Evolutionary conservation across 495 filamentous ascomycete genomes (phyloP), one percentile per base, ranked within the genome.

Genomic region (Cercophora newfieldiana): DNA sequence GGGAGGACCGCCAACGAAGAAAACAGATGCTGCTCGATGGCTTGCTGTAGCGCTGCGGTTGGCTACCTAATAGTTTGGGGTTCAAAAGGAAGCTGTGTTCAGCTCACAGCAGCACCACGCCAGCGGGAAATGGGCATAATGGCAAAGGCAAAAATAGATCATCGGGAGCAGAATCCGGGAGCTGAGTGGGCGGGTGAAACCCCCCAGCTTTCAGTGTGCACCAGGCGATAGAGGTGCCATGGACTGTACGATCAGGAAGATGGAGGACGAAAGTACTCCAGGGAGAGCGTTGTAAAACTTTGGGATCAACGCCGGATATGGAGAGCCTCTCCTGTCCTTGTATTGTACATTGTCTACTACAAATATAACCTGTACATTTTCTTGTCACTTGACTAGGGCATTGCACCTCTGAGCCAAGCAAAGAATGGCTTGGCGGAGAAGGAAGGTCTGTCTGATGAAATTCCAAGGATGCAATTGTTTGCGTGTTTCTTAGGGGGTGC

Each of bases 1-100:
- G 89, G 65, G 90, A 91, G 77, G 93, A 96, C 73, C 78, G 89
- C 71, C 72, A 80, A 73, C 85, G 88, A 79, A 86, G 93, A 72
- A 84, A 81, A 77, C 85, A 86, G 64, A 73, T 88, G 72, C 76
- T 88, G 74, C 78, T 82, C 5, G 70, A 73, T 60, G 86, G 84
- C 61, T 79, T 81, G 67, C 80, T 82, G 71, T 82, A 76, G 66
- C 18, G 33, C 21, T 25, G 18, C 12, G 24, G 12, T 50, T 18
- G 18, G 10, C 10, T 31, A 61, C 1, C 28, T 22, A 6, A 16
- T 44, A 44, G 18, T 44, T 44, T 44, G 37, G 37, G 12, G 37
- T 14, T 44, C 3, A 47, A 26, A 33, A 30, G 25, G 12, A 47
- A 7, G 29, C 3, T 22, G 33, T 31, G 31, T 18, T 1, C 22